Conservation (phyloP, 768 basidiomycete species). For the Calocera cornea region DNA sequence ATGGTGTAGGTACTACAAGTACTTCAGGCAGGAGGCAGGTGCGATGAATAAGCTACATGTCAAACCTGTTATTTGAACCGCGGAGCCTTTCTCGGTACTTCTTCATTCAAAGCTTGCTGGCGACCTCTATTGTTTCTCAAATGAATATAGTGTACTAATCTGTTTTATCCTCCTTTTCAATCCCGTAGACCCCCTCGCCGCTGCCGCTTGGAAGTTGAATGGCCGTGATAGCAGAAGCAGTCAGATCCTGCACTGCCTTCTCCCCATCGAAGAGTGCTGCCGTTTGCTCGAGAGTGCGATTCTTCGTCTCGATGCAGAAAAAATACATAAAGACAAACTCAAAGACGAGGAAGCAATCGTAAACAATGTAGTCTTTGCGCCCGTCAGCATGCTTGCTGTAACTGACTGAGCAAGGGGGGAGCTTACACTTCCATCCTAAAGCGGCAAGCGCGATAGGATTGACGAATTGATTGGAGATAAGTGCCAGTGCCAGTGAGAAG, state of each 20-base stretch:
- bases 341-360: constrained; percentile 53
- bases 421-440: constrained; percentile 57
- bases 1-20: no score
- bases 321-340: constrained; percentile 53
- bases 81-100: no score
- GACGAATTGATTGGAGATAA: constrained; percentile 82
- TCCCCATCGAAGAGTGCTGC: constrained; percentile 58
- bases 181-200: not conserved
- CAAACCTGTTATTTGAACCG: no score
- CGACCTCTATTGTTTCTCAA: no score
- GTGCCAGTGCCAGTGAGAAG: constrained; percentile 59
- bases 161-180: not conserved
- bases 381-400: no score
- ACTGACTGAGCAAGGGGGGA: not conserved
- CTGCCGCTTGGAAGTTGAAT: not conserved
- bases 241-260: constrained; percentile 31
- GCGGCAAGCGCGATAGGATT: constrained; percentile 61
- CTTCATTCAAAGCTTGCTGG: no score
- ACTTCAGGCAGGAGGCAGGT: no score
- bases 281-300: constrained; percentile 57
- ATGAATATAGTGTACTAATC: no score
- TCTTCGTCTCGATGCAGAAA: constrained; percentile 32
- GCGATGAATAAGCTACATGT: no score
- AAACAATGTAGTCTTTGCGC: constrained; percentile 42
- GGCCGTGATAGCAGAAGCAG: not conserved